Percentiles rank a stretch among this genome's conserved stretches.
These are phyloP conservation scores for Xylariaceae sp. DNA, from an alignment of 2,329 filamentous ascomycete species.

Conservation along the genomic window DNA sequence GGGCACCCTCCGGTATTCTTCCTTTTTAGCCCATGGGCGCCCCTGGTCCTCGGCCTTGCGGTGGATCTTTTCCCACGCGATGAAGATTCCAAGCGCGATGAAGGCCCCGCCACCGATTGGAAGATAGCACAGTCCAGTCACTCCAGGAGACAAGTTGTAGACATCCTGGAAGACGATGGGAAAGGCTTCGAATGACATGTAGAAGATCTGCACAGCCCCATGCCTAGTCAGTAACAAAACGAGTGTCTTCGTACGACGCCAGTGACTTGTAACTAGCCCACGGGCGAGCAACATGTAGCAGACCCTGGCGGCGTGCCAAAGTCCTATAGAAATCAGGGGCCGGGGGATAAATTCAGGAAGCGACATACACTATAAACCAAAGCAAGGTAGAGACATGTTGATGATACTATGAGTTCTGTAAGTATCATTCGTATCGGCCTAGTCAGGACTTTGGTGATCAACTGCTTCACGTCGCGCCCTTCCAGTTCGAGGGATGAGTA, in stretches of 20 bases:
- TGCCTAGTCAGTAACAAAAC: too few species aligned
- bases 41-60: slow-evolving; percentile 39
- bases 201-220: slow-evolving; percentile 43
- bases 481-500: slow-evolving; percentile 59
- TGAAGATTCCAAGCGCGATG: slow-evolving; percentile 53
- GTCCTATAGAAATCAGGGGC: too few species aligned
- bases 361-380: slow-evolving; percentile 49
- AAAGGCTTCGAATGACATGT: slow-evolving; percentile 72
- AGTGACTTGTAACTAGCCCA: too few species aligned
- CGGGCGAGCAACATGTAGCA: too few species aligned
- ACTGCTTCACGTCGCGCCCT: slow-evolving; percentile 45
- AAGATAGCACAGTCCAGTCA: slow-evolving; percentile 60
- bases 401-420: slow-evolving; percentile 66
- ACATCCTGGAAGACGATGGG: slow-evolving; percentile 58
- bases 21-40: slow-evolving; percentile 50
- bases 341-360: too few species aligned
- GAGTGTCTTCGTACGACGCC: too few species aligned
- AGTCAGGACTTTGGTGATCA: slow-evolving; percentile 62
- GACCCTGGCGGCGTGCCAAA: too few species aligned
- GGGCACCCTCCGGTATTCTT: slow-evolving; percentile 63
- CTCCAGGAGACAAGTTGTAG: slow-evolving; percentile 57
- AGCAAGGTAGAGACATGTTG: slow-evolving; percentile 62
- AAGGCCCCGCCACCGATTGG: slow-evolving; percentile 58
- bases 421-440: slow-evolving; percentile 65
- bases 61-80: slow-evolving; percentile 57